Base-by-base conservation (phyloP, 1,284 basidiomycete genomes). In the Sanguinoderma infundibulare region DNA sequence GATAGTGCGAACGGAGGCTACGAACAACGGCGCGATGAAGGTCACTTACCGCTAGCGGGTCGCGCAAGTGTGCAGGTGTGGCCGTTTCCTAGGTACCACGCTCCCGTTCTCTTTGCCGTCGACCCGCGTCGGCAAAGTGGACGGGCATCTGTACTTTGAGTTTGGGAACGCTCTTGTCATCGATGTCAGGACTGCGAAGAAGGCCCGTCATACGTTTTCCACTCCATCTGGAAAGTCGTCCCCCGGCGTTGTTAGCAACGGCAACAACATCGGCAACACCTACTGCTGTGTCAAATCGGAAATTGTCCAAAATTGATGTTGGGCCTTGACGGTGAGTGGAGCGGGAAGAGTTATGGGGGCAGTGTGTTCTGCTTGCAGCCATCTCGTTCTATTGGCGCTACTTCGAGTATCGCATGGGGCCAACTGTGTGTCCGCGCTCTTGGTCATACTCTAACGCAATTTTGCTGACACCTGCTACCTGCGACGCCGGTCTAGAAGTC, bases 1-100 rank as follows among this genome's bases (percentile, higher is more conserved):
- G 62, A 64, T 53, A 61, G 53, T 49, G 62, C 59, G 36, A 55
- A 64, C 49, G 4, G 53, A 61, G 40, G 56, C 55, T 28, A 47
- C 34, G 22, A 61, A 61, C 56, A 63, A 63, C 24, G 58, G 55
- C 10, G 55, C 40, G 17, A 46, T 63, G n/a, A n/a, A n/a, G n/a
- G n/a, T n/a, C n/a, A n/a, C n/a, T n/a, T n/a, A n/a, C 26, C 24
- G 24, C 24, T 26, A 22, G 20, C 12, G 20, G 22, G 24, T 9
- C 30, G 30, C 34, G 38, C 35, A 64, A 54, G 38, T 26, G 56
- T 61, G 15, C 55, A 56, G 17, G 62, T 64, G 20, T 64, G 35
- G n/a, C n/a, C n/a, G n/a, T n/a, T n/a, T n/a, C n/a, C n/a, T n/a
- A 28, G 54, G 36, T n/a, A 49, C 50, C 24, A 14, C 50, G 28